Conservation (phyloP, 1,284 basidiomycete genomes). For the Apiotrichum porosum region DNA sequence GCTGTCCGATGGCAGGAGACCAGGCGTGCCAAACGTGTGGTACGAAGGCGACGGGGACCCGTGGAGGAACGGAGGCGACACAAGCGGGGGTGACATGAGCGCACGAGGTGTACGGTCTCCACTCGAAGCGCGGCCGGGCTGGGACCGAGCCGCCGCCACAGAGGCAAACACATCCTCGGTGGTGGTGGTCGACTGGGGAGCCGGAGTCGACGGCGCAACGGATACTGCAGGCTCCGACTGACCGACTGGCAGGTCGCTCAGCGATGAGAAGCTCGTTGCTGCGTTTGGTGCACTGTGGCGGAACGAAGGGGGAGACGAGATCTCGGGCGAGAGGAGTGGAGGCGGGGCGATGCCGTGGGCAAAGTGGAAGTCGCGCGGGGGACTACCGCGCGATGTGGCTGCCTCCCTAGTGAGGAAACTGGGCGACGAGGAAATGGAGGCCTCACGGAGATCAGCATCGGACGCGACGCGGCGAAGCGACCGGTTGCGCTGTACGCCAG, state of each 20-base stretch:
- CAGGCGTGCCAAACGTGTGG: background rate
- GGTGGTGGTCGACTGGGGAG: background rate
- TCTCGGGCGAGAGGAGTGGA: background rate
- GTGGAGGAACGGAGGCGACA: too few relatives aligned
- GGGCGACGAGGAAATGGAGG: background rate
- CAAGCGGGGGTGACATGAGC: too few relatives aligned
- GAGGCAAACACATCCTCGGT: too few relatives aligned
- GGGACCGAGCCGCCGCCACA: too few relatives aligned
- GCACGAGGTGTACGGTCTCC: too few relatives aligned
- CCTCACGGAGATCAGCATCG: constrained; percentile 36
- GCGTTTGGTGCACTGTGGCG: too few relatives aligned
- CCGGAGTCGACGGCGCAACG: background rate
- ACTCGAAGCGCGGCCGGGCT: too few relatives aligned
- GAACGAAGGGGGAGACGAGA: background rate
- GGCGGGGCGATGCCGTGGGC: constrained; percentile 35
- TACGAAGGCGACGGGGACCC: background rate
- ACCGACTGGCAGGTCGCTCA: background rate
- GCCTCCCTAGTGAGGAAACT: background rate
- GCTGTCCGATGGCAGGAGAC: background rate
- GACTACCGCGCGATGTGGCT: background rate
- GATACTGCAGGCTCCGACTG: constrained; percentile 2
- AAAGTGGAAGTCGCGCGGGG: constrained; percentile 37
- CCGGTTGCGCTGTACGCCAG: constrained; percentile 24
- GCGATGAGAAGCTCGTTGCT: too few relatives aligned
- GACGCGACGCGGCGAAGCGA: constrained; percentile 43